These are phyloP conservation scores for Chrysosporium keratinophilum DNA, from an alignment of 2,329 filamentous ascomycete genomes.

Conservation along the genomic window DNA sequence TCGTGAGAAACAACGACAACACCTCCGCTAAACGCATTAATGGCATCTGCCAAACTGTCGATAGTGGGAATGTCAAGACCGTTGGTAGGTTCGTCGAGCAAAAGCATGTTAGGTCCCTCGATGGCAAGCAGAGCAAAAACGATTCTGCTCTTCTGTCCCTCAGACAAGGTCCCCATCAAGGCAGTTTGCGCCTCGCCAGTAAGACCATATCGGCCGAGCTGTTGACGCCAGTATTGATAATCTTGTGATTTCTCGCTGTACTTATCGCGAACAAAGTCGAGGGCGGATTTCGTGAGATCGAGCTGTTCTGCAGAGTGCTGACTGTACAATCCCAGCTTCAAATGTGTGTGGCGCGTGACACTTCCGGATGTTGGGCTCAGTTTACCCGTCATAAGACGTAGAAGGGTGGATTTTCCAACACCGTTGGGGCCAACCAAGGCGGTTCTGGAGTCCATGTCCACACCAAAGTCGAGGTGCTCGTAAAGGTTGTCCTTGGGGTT, in stretches of 20 bases:
- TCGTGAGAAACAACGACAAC: conserved; percentile 98
- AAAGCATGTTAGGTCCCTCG: conserved; percentile 90
- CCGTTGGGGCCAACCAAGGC: conserved; percentile 98
- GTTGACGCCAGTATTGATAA: conserved; percentile 98
- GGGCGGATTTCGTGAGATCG: conserved; percentile 90
- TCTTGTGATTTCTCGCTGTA: conserved; percentile 83
- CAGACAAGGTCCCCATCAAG: conserved; percentile 93
- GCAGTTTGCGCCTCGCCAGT: conserved; percentile 90
- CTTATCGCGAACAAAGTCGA: conserved; percentile 97
- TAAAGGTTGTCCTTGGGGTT: conserved; percentile 84
- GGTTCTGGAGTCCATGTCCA: conserved; percentile 98
- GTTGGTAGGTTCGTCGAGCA: conserved; percentile 98
- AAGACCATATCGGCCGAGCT: conserved; percentile 89
- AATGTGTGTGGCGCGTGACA: conserved; percentile 87
- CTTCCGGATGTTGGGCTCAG: conserved; percentile 73
- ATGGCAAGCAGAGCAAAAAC: conserved; percentile 95
- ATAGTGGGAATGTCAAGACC: conserved; percentile 98
- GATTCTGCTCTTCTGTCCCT: conserved; percentile 96
- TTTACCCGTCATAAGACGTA: conserved; percentile 99
- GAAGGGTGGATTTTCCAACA: conserved; percentile 98
- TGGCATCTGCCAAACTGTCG: conserved; percentile 92
- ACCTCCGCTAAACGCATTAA: conserved; percentile 92
- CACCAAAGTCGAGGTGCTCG: conserved; percentile 92
- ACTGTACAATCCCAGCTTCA: conserved; percentile 96
- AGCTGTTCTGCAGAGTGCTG: conserved; percentile 98